Conservation (phyloP, 2,329 filamentous ascomycete species). For the Daldinia sp. region DNA sequence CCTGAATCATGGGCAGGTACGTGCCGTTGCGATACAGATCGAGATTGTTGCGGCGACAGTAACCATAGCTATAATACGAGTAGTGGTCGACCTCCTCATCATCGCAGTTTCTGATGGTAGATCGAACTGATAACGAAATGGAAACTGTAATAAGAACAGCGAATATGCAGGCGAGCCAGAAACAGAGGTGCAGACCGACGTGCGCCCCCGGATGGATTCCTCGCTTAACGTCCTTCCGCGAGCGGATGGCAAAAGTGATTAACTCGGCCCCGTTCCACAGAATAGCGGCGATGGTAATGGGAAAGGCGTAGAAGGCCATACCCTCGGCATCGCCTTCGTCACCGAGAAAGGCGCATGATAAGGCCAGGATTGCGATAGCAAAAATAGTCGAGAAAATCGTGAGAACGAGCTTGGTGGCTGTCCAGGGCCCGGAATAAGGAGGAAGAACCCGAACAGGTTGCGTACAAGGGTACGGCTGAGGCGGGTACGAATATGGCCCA, state of each 20-base stretch:
- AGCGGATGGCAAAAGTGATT: slow-evolving; percentile 47
- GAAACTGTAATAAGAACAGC: slow-evolving; percentile 40
- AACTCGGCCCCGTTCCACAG: slow-evolving; percentile 50
- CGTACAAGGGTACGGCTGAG: slow-evolving; percentile 39
- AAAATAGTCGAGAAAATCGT: slow-evolving; percentile 41
- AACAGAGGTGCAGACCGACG: slow-evolving; percentile 47
- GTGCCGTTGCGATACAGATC: slow-evolving; percentile 21
- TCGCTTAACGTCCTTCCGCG: slow-evolving; percentile 43
- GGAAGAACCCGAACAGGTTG: slow-evolving; percentile 45
- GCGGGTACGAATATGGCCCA: slow-evolving; percentile 36
- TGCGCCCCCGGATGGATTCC: slow-evolving; percentile 52
- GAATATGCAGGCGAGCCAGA: slow-evolving; percentile 48
- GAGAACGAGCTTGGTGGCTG: slow-evolving; percentile 45
- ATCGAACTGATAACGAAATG: slow-evolving; percentile 10
- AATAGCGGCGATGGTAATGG: slow-evolving; percentile 45
- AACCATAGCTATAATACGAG: slow-evolving; percentile 19
- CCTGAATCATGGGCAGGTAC: slow-evolving; percentile 55
- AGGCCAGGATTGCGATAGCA: slow-evolving; percentile 45
- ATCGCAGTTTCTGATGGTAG: slow-evolving; percentile 1
- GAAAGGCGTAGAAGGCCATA: slow-evolving; percentile 39
- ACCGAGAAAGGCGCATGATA: slow-evolving; percentile 43
- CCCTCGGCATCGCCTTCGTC: slow-evolving; percentile 12
- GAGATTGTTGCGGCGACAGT: slow-evolving; percentile 38
- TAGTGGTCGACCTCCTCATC: slow-evolving; percentile 11
- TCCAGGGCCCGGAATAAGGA: slow-evolving; percentile 44